These are phyloP conservation scores for Xylaria polymorpha DNA, from an alignment of 2,329 filamentous ascomycete species.

Conservation along the genomic window DNA sequence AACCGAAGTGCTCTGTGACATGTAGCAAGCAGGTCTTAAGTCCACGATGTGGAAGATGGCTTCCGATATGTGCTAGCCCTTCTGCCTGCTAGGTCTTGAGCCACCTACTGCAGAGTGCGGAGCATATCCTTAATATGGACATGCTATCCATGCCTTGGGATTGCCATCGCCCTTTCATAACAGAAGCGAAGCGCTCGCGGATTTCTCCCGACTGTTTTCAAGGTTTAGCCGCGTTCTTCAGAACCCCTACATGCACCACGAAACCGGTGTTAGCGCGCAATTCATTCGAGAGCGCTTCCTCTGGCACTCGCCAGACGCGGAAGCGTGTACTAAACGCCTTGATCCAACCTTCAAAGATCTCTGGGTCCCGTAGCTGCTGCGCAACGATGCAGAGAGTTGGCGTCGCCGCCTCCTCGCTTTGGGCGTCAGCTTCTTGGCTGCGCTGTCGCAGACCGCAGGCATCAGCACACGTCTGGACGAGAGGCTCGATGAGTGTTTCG, in stretches of 20 bases:
- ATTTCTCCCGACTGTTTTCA: not conserved
- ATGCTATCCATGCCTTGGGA: not conserved
- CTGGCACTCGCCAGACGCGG: conserved; percentile 79
- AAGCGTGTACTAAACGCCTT: conserved; percentile 74
- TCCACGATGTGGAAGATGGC: not conserved
- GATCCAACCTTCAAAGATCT: conserved; percentile 88
- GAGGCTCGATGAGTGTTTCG: conserved; percentile 81
- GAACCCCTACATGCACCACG: conserved; percentile 81
- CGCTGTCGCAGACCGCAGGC: conserved; percentile 69
- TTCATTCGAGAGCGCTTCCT: conserved; percentile 67
- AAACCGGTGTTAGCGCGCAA: conserved; percentile 78
- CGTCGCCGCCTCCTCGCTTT: conserved; percentile 30
- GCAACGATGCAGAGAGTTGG: conserved; percentile 83
- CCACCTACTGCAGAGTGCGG: not conserved
- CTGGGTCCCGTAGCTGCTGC: conserved; percentile 86
- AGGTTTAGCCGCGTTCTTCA: conserved; percentile 53
- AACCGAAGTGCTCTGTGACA: not conserved
- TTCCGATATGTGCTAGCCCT: not conserved
- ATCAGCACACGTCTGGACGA: conserved; percentile 84
- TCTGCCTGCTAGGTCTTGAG: not conserved
- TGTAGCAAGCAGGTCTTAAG: not conserved
- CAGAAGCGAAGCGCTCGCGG: not conserved
- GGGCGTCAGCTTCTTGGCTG: conserved; percentile 15
- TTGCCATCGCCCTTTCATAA: not conserved
- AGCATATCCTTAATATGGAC: not conserved